A percentile compares a stretch with the other conserved stretches of the same genome.
Evolutionary conservation across 371 early-diverging fungal genomes (phyloP).

Genomic region (Mucor irregularis): DNA sequence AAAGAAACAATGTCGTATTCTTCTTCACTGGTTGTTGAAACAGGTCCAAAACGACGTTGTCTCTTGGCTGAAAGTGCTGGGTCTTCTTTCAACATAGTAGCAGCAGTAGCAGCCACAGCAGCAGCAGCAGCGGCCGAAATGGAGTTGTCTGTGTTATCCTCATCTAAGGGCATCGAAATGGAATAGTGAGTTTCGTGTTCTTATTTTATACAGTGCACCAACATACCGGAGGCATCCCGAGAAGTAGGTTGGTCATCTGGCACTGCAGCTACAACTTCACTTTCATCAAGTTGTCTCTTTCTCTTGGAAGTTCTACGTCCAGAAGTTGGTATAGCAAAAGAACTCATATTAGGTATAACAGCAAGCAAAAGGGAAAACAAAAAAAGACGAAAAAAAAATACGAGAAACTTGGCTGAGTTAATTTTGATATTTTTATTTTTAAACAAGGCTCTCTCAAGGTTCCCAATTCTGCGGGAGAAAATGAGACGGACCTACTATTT

Average conservation of each 20-base stretch:
- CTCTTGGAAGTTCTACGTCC: conserved; percentile 8
- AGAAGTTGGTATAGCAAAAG: conserved; percentile 8
- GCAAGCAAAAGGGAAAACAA: conserved; percentile 1
- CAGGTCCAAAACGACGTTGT: conserved; percentile 8
- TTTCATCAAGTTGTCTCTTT: conserved; percentile 12
- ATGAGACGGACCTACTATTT: background rate
- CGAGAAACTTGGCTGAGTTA: background rate
- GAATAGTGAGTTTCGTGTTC: background rate
- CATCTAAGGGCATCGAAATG: too few species aligned
- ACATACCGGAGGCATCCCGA: conserved; percentile 35
- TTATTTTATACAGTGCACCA: too few species aligned
- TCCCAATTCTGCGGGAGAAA: too few species aligned
- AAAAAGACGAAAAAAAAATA: background rate
- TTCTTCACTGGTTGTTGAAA: conserved; percentile 19
- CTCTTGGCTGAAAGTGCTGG: conserved; percentile 5
- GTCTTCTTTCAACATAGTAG: conserved; percentile 8
- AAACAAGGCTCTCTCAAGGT: background rate
- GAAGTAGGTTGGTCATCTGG: conserved; percentile 25
- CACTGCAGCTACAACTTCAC: background rate
- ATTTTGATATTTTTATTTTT: background rate
- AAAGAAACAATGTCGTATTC: conserved; percentile 13
- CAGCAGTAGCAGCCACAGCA: background rate
- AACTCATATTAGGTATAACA: background rate
- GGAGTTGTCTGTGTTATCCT: conserved; percentile 29
- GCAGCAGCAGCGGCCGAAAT: background rate